Evolutionary conservation across 495 filamentous ascomycete species (phyloP).

Genomic region (Aspergillus saccharolyticus): DNA sequence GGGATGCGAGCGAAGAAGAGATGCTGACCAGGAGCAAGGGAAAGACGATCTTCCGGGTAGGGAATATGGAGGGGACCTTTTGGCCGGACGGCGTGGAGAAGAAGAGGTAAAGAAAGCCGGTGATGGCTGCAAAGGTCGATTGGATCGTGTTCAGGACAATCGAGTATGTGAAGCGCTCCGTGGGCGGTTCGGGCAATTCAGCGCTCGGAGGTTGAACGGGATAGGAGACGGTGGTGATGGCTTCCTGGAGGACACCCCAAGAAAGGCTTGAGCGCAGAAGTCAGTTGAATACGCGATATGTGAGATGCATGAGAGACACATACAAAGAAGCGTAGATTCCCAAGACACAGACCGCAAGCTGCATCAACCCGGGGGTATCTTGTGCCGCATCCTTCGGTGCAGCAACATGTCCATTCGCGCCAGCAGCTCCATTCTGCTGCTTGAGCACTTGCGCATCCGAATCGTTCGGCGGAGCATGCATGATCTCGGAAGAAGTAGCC

Average conservation of each 20-base stretch:
- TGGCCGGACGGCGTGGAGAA: conserved; percentile 55
- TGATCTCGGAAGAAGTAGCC: conserved; percentile 59
- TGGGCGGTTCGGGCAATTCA: conserved; percentile 47
- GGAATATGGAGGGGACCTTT: conserved; percentile 64
- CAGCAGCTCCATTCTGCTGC: conserved; percentile 36
- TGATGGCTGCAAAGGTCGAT: conserved; percentile 78
- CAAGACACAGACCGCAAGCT: conserved; percentile 79
- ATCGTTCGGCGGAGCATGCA: conserved; percentile 35
- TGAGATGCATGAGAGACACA: conserved; percentile 23
- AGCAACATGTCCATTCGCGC: conserved; percentile 16
- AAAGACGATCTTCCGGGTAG: conserved; percentile 61
- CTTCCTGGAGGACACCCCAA: conserved; percentile 95
- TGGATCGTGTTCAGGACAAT: conserved; percentile 96
- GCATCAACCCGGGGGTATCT: conserved; percentile 52
- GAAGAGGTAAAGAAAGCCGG: conserved; percentile 76
- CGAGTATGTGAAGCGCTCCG: conserved; percentile 78
- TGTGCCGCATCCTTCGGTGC: conserved; percentile 26
- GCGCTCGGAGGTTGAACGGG: conserved; percentile 34
- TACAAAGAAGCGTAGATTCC: conserved; percentile 98
- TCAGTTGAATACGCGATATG: conserved; percentile 13
- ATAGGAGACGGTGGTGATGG: conserved; percentile 93
- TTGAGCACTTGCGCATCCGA: conserved; percentile 26
- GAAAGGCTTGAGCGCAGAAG: conserved; percentile 59
- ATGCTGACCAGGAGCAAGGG: conserved; percentile 84
- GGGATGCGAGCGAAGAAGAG: conserved; percentile 80